phyloP scores from a whole-genome alignment of 306 rosid species.

The Quercus rubra region DNA sequence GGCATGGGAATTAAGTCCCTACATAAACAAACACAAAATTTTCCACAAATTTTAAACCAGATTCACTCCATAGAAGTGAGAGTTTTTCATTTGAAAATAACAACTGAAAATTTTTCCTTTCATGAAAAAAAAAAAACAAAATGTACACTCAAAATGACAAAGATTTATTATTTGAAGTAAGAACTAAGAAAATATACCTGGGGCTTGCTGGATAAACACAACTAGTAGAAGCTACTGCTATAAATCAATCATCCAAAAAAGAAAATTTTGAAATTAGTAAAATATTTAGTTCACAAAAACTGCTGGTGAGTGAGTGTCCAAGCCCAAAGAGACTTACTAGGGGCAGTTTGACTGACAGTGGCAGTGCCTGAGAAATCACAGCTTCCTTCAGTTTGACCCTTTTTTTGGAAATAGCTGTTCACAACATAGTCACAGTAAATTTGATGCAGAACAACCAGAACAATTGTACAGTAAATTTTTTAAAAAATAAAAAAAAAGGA shows the following conservation, averaged over 20 bases:
- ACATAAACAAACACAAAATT: background rate
- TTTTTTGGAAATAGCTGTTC: constrained; percentile 83
- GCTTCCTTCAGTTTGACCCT: constrained; percentile 53
- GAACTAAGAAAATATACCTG: constrained; percentile 39
- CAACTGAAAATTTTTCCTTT: background rate
- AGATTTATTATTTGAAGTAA: background rate
- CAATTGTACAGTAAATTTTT: no score
- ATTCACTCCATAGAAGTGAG: background rate
- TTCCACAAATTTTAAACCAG: background rate
- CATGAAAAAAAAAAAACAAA: background rate
- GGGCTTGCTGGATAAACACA: constrained; percentile 70
- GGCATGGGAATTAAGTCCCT: background rate
- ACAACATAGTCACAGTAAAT: constrained; percentile 72
- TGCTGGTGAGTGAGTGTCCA: background rate
- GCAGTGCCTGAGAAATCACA: constrained; percentile 86
- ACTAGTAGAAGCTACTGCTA: constrained; percentile 55
- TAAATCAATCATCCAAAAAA: constrained; percentile 21
- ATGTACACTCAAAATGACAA: background rate
- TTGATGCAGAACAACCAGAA: no score
- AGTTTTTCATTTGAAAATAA: background rate
- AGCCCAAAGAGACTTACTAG: constrained; percentile 36
- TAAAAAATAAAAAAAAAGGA: no score
- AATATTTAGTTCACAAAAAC: background rate
- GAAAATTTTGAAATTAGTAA: constrained; percentile 13
- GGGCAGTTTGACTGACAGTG: constrained; percentile 40